Evolutionary conservation across 1,139 yeast species (phyloP).

Genomic region (Kodamaea ohmeri): DNA sequence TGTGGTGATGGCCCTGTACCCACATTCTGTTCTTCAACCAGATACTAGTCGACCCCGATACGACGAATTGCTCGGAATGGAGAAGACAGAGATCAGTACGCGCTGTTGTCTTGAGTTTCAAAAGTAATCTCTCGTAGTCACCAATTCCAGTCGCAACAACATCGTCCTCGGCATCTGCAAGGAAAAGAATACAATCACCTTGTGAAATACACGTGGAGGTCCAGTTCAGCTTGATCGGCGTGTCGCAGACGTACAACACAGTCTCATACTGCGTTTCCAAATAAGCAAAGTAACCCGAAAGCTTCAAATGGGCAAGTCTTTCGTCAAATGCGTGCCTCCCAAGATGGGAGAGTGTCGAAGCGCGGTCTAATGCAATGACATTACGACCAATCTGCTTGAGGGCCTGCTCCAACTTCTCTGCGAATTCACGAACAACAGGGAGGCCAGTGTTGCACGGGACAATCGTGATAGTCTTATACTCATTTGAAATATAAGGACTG

Average conservation of each 20-base stretch:
- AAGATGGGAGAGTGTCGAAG: slow-evolving; percentile 72
- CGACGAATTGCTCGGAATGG: slow-evolving; percentile 79
- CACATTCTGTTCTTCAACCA: slow-evolving; percentile 87
- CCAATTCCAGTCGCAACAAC: slow-evolving; percentile 69
- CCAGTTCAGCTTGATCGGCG: slow-evolving; percentile 83
- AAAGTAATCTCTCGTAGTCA: slow-evolving; percentile 75
- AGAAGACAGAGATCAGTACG: slow-evolving; percentile 81
- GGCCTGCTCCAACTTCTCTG: slow-evolving; percentile 65
- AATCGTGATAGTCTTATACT: slow-evolving; percentile 80
- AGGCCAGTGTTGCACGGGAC: slow-evolving; percentile 76
- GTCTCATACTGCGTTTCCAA: slow-evolving; percentile 87
- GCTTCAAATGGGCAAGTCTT: slow-evolving; percentile 70
- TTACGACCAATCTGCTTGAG: slow-evolving; percentile 69
- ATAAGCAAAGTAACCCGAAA: slow-evolving; percentile 86
- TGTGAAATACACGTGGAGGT: slow-evolving; percentile 89
- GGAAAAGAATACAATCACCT: slow-evolving; percentile 80
- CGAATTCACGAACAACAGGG: slow-evolving; percentile 78
- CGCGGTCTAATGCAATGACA: slow-evolving; percentile 78
- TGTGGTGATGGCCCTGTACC: slow-evolving; percentile 93
- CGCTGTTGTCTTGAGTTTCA: slow-evolving; percentile 80
- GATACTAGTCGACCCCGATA: slow-evolving; percentile 76
- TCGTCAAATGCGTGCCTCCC: slow-evolving; percentile 95
- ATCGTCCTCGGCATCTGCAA: slow-evolving; percentile 68
- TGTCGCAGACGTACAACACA: slow-evolving; percentile 84
- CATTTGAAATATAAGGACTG: slow-evolving; percentile 34